Evolutionary conservation across 768 basidiomycete species (phyloP).

Genomic region (Lactifluus subvellereus): DNA sequence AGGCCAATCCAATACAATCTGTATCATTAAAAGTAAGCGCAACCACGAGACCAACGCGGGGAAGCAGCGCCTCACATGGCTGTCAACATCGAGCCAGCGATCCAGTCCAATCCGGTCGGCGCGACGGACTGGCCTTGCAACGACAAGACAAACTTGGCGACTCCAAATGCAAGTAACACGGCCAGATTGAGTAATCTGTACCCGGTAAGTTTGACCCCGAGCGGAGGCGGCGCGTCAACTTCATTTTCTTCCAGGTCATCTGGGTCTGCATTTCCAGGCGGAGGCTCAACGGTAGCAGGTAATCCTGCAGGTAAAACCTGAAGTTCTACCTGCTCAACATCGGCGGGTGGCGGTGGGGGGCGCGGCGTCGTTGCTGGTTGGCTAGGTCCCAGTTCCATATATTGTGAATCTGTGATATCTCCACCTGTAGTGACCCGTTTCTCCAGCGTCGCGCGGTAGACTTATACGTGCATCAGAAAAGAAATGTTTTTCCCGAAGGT

Average conservation of each 20-base stretch:
- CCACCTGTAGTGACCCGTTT: too few species aligned
- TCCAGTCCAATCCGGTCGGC: slow-evolving; percentile 3
- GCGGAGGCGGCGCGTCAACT: not conserved
- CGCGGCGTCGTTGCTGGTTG: not conserved
- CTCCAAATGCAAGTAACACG: not conserved
- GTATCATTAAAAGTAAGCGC: not conserved
- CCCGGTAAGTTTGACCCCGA: slow-evolving; percentile 5
- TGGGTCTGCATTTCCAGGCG: not conserved
- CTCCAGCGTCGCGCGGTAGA: too few species aligned
- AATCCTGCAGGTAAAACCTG: not conserved
- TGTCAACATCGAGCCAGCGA: not conserved
- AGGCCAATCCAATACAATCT: slow-evolving; percentile 10
- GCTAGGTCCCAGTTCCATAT: not conserved
- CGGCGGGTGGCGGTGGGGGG: not conserved
- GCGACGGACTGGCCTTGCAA: not conserved
- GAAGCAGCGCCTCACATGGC: not conserved
- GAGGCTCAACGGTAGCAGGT: not conserved
- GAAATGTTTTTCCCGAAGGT: too few species aligned
- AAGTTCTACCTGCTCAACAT: not conserved
- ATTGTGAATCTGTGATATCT: too few species aligned
- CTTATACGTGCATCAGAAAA: too few species aligned
- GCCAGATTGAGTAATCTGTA: slow-evolving; percentile 9
- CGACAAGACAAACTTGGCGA: slow-evolving; percentile 6
- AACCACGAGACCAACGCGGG: not conserved
- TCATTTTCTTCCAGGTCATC: not conserved